Percentiles rank a stretch among this genome's conserved stretches.
Conservation (phyloP, 148 eudicot genomes). For the Cornus suecica region DNA sequence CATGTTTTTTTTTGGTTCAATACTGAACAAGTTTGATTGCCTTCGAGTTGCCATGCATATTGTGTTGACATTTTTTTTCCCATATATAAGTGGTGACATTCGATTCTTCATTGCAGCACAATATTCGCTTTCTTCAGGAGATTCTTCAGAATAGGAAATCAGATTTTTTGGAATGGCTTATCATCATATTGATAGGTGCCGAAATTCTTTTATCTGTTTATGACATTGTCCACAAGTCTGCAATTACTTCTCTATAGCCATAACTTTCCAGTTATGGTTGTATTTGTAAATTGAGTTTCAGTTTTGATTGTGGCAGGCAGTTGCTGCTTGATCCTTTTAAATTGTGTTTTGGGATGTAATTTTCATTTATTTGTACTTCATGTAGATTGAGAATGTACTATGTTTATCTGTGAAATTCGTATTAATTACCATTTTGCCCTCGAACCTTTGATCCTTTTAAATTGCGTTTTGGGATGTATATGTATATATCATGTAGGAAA, state of each 20-base stretch:
- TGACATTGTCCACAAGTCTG: conserved; percentile 71
- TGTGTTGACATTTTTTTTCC: too few relatives aligned
- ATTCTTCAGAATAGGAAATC: conserved; percentile 92
- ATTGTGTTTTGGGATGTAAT: background rate
- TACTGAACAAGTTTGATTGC: background rate
- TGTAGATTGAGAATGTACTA: too few relatives aligned
- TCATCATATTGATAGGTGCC: conserved; percentile 75
- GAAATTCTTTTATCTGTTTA: conserved; percentile 84
- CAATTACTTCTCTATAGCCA: conserved; percentile 36
- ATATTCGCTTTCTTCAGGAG: conserved; percentile 90
- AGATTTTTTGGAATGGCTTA: conserved; percentile 91
- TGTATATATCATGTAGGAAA: too few relatives aligned
- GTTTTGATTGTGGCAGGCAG: background rate
- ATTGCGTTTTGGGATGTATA: too few relatives aligned
- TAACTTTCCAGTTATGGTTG: background rate
- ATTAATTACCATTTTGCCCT: too few relatives aligned
- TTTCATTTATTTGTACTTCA: too few relatives aligned
- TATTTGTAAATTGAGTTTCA: background rate
- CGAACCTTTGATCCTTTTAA: too few relatives aligned
- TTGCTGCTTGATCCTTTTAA: background rate
- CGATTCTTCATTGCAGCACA: conserved; percentile 53
- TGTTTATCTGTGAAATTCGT: too few relatives aligned
- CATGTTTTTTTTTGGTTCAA: background rate
- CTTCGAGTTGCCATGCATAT: background rate
- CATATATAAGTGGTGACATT: background rate